A percentile compares a stretch with the other conserved stretches of the same genome.
phyloP scores from a whole-genome alignment of 116 monocot genomes.

The Papilionanthe hybrid region DNA sequence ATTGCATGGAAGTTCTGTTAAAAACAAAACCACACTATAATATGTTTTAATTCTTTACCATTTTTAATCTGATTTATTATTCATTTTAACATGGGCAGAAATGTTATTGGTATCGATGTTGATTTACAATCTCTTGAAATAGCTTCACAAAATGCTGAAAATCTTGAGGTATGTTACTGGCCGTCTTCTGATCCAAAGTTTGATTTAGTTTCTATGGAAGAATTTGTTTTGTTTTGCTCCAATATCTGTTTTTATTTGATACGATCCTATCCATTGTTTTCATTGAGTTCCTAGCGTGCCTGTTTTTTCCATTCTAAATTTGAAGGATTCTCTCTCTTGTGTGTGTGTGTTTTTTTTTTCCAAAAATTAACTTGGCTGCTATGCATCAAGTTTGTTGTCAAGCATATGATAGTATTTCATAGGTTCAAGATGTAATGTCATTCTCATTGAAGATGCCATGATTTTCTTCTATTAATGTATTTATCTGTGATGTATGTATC shows the following conservation, averaged over 20 bases:
- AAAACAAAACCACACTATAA: background rate
- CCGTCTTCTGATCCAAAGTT: background rate
- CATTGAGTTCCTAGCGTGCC: background rate
- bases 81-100: constrained; percentile 33
- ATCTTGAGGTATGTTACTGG: constrained; percentile 62
- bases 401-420: background rate
- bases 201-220: background rate
- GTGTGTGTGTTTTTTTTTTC: background rate
- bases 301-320: background rate
- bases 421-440: background rate
- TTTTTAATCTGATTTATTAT: background rate
- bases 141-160: constrained; percentile 73
- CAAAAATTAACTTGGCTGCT: background rate
- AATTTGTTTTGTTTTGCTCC: background rate
- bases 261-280: background rate
- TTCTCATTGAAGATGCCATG: background rate
- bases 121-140: constrained; percentile 73
- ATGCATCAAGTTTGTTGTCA: background rate
- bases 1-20: background rate
- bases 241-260: background rate
- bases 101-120: constrained; percentile 78
- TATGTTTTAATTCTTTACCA: background rate
- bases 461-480: background rate
- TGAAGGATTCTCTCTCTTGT: background rate
- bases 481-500: background rate